Evolutionary conservation across 805 yeast genomes (phyloP), one percentile per base, ranked within the genome.

Genomic region (Candida methanosorbosa): DNA sequence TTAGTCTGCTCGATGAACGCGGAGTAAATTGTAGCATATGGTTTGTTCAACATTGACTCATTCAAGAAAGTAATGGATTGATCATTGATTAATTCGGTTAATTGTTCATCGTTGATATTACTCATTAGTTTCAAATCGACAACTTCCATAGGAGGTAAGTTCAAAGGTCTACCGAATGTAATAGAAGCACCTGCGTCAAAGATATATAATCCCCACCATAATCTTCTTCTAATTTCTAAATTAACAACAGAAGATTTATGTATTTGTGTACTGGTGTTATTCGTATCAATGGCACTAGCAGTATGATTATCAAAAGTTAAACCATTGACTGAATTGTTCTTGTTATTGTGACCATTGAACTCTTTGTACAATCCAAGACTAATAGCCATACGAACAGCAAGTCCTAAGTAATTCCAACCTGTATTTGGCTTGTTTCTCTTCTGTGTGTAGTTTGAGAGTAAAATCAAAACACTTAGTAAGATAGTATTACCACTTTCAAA

Each of bases 151-250:
- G 57, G 54, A 1, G 80, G 79, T 30, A 73, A 54, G 41, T 66
- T 67, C 5, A 73, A 64, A 1, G 86, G 85, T 43, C 86, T 57
- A 12, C 83, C 84, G 52, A 75, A 73, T 1, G 81, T 71, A 17
- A 78, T 62, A 1, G 81, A 71, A 14, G 81, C 72, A 34, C 80
- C 78, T 14, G 76, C 70, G 51, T 77, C 84, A 44, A 75, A 75
- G 34, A 72, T 67, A 42, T 72, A 75, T 9, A 80, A 43, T 2
- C 80, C 78, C 81, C 83, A 78, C 82, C 83, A 79, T 22, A 76
- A 51, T 36, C 83, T 56, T 46, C 81, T 61, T 42, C 82, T 64
- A 50, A 70, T 63, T 43, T 76, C 83, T 34, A 66, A 52, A 44
- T 69, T 67, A 18, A 69, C 36, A 14, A 69, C 63, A 27, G 59